These are phyloP conservation scores for Meyerozyma sp. DNA, from an alignment of 1,139 yeast species.

Conservation along the genomic window DNA sequence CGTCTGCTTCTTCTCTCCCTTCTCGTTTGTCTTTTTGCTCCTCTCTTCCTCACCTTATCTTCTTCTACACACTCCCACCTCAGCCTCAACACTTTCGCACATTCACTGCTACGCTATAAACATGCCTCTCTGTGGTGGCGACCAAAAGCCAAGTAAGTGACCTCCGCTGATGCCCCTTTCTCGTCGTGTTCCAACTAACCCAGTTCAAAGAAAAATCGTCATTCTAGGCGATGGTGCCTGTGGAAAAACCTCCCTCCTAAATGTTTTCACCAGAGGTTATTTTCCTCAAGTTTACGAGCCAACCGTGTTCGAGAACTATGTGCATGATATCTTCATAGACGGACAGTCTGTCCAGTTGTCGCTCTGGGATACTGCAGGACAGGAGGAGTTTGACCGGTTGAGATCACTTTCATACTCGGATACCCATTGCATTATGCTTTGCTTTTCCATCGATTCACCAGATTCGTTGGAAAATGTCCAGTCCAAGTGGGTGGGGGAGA, in stretches of 20 bases:
- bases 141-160: constrained; percentile 18
- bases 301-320: constrained; percentile 95
- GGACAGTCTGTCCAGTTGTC: constrained; percentile 90
- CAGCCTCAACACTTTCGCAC: constrained; percentile 1
- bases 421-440: constrained; percentile 94
- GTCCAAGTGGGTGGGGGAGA: constrained; percentile 91
- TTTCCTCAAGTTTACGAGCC: constrained; percentile 99
- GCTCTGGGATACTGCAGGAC: constrained; percentile 98
- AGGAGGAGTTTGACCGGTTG: constrained; percentile 93
- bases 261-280: constrained; percentile 95
- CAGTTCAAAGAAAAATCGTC: constrained; percentile 84
- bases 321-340: constrained; percentile 94
- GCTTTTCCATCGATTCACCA: constrained; percentile 90
- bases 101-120: constrained; percentile 1
- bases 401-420: constrained; percentile 89
- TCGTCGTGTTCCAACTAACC: constrained; percentile 7
- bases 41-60: neutral
- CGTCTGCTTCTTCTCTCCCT: neutral
- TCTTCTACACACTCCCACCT: neutral
- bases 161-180: neutral
- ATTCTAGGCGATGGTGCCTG: constrained; percentile 98
- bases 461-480: constrained; percentile 95
- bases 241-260: constrained; percentile 85
- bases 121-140: constrained; percentile 20
- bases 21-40: neutral